Base-by-base conservation (phyloP, 2,329 filamentous ascomycete genomes). In the Fusarium sp. region DNA sequence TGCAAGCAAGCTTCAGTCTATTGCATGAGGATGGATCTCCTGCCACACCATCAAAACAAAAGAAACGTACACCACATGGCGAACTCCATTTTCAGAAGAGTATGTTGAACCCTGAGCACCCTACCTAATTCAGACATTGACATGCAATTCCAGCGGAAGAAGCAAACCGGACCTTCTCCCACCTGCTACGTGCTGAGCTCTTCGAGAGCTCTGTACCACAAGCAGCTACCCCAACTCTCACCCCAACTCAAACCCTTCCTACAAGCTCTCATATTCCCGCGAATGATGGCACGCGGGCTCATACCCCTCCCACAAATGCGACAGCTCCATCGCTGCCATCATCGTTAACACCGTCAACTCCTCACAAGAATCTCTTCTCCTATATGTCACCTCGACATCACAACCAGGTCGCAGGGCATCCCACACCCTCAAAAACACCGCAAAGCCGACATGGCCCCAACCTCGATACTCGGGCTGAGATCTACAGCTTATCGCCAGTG, bases 281-380 rank as follows among this genome's bases (percentile, higher is more conserved):
- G n/a, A 80, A 89, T 72, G 90, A 93, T 79, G 89, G 91, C 55
- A 92, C 90, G 55, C 88, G 93, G 77, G 92, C 93, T 54, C 91
- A 92, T 74, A 98, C 95, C 10, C 95, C 95, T 49, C 95, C 95
- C 31, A 90, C 88, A 65, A 90, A 91, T 75, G 81, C 83, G 22
- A 85, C 90, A 18, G 84, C 87, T 18, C 85, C 90, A 17, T 86
- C 89, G 29, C 82, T 94, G n/a, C 91, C 93, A 15, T 89, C 92
- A 4, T 89, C 90, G 62, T 86, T 96, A 65, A 97, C 95, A 1
- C 96, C 96, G 1, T 97, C 95, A 3, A 99, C 96, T 7, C 96
- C 96, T 14, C 94, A 97, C 82, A 98, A 98, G 84, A 99, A 99
- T 75, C 89, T 99, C 42, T 98, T 99, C 80, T 94, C 93, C 31